These are phyloP conservation scores for Pseudohalonectria lignicola DNA, from an alignment of 2,329 filamentous ascomycete genomes.

Conservation along the genomic window DNA sequence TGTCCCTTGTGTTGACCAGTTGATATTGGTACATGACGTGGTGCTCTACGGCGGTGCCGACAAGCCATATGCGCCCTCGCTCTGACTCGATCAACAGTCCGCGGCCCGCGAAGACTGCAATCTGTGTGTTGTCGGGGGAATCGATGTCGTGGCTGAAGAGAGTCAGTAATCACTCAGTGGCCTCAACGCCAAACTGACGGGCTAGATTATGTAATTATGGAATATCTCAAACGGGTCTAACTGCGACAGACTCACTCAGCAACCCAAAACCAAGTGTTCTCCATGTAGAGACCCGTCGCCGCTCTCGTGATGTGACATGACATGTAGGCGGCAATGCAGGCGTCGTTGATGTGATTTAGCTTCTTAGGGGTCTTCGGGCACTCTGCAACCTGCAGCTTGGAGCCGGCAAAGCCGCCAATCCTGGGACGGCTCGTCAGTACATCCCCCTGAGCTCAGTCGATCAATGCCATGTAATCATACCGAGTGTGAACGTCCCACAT, in stretches of 20 bases:
- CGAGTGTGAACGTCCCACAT: constrained; percentile 68
- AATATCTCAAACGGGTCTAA: too few relatives aligned
- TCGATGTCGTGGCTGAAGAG: constrained; percentile 11
- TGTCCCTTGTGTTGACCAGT: constrained; percentile 44
- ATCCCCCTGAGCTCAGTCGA: too few relatives aligned
- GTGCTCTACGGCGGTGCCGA: constrained; percentile 56
- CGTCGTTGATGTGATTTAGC: constrained; percentile 4
- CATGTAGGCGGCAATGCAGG: constrained; percentile 26
- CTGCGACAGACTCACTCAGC: constrained; percentile 9
- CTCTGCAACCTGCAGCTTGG: constrained; percentile 52
- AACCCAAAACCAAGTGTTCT: constrained; percentile 28
- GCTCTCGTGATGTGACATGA: constrained; percentile 23
- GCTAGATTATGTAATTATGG: too few relatives aligned
- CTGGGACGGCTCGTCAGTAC: too few relatives aligned
- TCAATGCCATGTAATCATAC: too few relatives aligned
- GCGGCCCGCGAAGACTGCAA: constrained; percentile 37
- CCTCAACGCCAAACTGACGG: neutral
- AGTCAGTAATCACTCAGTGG: neutral
- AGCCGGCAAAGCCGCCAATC: constrained; percentile 58
- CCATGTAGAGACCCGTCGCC: constrained; percentile 23
- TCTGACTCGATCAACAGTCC: constrained; percentile 35
- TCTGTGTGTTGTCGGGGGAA: constrained; percentile 26
- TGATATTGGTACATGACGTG: constrained; percentile 60
- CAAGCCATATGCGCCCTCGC: constrained; percentile 43
- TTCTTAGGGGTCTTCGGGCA: constrained; percentile 44